Base-by-base conservation (phyloP, 2,329 filamentous ascomycete genomes). In the Talaromyces rugulosus region DNA sequence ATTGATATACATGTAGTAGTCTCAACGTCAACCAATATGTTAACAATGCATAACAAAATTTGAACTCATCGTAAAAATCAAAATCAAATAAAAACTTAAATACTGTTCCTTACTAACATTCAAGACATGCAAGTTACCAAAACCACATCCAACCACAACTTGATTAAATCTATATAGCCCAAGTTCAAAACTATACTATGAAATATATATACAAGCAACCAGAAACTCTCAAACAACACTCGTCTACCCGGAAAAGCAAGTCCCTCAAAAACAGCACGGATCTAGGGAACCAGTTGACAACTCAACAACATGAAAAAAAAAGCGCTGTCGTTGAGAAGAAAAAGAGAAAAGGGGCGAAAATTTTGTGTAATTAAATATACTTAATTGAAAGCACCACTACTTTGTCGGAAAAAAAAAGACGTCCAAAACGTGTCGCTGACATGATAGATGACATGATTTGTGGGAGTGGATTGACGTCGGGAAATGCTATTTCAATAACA, bases 151-250 rank as follows among this genome's bases (percentile, higher is more conserved):
- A 36, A 36, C 34, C 34, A 36, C 33, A 23, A 23, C 23, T 23
- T 23, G 23, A 36, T 40, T 16, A 40, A 40, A 12, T 51, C 44
- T 51, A 51, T 50, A 50, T 51, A 51, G 12, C 44, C 14, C 18
- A 51, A 51, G 44, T 27, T 28, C 50, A 31, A 53, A 23, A 53
- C 50, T 31, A 53, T 53, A 53, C 5, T 9, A 31, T 18, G 4
- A 31, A 53, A n/a, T 53, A 53, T 53, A 53, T 53, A 53, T 53
- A 53, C 50, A 53, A 53, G 50, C 30, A 28, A 53, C 30, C 28
- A 31, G 18, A n/a, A 53, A 53, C 14, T n/a, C 50, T 23, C 50
- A n/a, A 7, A 30, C 11, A 53, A 30, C 50, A 53, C 5, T 31
- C 18, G 27, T 16, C 23, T 30, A 52, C 47, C 27, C 23, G 27